Base-by-base conservation (phyloP, 805 yeast species). In the Blastobotrys muscicola region DNA sequence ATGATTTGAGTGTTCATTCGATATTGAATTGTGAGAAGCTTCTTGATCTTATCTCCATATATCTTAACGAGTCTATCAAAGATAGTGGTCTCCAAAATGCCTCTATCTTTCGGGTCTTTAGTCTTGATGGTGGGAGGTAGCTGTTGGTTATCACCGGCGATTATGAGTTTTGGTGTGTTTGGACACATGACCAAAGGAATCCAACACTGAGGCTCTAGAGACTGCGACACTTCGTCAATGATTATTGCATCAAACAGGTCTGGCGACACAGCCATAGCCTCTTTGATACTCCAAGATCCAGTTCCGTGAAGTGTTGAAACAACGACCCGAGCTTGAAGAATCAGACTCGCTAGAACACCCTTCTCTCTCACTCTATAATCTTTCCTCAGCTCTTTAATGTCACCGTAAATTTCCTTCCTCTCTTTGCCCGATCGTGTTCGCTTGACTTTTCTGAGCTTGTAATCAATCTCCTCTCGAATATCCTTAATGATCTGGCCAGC, bases 121-220 rank as follows among this genome's bases (percentile, higher is more conserved):
- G 57, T 46, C 55, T 87, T 87, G 11, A 90, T 73, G 0, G 95
- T 85, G 2, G 98, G 97, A 0, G 97, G 90, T 29, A 90, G 67
- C 61, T 90, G 98, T 64, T 78, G 78, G 56, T 89, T 82, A 58
- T 90, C 98, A 42, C 98, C 98, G 0, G 97, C 97, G 16, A 90
- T 71, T 1, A 90, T 75, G 16, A 90, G 60, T 43, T 78, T 71
- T 31, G 70, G 69, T 15, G 70, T 65, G 7, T 76, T 71, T 10
- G 71, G 62, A 54, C 84, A 90, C 33, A 74, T 72, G 3, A 86
- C 69, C 5, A 92, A 48, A 0, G 98, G 97, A 16, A 90, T 87
- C 97, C 97, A 89, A 55, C 97, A 87, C 51, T 90, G 95, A 1
- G 97, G 95, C 56, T 90, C 96, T 43, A 90, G 64, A 8, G 96